Conservation (phyloP, 306 rosid genomes). For the Quercus gilva region DNA sequence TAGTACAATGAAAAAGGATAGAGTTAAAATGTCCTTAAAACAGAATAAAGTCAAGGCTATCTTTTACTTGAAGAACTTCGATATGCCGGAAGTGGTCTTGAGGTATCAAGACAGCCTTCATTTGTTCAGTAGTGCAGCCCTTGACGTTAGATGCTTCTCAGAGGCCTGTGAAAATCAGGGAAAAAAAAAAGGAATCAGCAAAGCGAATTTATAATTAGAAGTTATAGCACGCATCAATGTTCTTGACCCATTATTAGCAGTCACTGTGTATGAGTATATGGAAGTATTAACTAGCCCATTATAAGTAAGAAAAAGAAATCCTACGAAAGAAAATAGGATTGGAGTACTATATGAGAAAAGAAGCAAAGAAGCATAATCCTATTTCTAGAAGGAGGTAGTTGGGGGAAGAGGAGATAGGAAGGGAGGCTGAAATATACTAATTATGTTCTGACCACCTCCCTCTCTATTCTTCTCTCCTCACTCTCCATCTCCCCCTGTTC, state of each 20-base stretch:
- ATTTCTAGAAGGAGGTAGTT: no score
- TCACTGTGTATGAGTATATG: no score
- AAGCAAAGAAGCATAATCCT: no score
- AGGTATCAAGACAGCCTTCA: slow-evolving; percentile 32
- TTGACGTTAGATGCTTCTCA: slow-evolving; percentile 69
- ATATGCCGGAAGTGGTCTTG: slow-evolving; percentile 25
- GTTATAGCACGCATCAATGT: no score
- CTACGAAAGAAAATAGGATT: neutral
- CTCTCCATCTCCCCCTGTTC: no score
- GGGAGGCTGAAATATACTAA: no score
- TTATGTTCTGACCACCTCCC: no score
- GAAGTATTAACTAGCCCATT: neutral
- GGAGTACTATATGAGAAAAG: neutral
- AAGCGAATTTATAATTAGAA: neutral
- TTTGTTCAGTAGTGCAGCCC: slow-evolving; percentile 69
- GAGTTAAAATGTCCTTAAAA: slow-evolving; percentile 33
- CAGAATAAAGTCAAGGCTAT: slow-evolving; percentile 31
- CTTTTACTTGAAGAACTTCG: slow-evolving; percentile 31
- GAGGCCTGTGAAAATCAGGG: slow-evolving; percentile 44
- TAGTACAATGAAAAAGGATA: slow-evolving; percentile 25
- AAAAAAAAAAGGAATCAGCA: neutral
- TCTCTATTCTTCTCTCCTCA: no score
- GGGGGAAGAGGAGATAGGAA: no score
- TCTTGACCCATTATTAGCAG: no score
- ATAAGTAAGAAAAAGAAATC: neutral